These are phyloP conservation scores for Papilionanthe hybrid DNA, from an alignment of 116 monocot genomes.

Conservation along the genomic window DNA sequence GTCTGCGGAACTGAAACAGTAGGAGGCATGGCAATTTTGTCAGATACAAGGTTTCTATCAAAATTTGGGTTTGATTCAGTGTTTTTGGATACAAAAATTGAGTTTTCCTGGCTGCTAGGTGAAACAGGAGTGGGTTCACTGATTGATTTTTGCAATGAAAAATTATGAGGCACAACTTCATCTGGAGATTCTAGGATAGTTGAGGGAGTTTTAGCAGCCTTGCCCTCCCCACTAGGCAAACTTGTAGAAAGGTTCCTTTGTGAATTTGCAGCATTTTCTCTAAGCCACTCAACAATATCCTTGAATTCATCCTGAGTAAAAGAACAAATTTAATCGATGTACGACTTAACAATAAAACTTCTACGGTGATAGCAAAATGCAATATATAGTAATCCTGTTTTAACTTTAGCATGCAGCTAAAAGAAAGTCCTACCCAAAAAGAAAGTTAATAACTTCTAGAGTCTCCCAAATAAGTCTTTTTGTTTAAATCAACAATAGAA, in stretches of 20 bases:
- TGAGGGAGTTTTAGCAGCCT: not conserved
- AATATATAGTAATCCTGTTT: not conserved
- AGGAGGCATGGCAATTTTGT: not conserved
- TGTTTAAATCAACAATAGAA: not conserved
- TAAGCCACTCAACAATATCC: conserved; percentile 85
- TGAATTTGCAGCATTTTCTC: conserved; percentile 44
- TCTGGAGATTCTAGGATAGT: not conserved
- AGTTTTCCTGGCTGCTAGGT: not conserved
- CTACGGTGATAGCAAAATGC: not conserved
- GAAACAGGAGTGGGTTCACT: not conserved
- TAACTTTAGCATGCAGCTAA: not conserved
- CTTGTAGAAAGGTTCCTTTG: conserved; percentile 14
- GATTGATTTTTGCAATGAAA: not conserved
- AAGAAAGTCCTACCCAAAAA: not conserved
- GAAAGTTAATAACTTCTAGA: not conserved
- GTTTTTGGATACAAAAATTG: not conserved
- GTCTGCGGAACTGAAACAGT: conserved; percentile 3
- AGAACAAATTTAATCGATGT: not conserved
- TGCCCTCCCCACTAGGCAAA: conserved; percentile 31
- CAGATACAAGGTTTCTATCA: not conserved
- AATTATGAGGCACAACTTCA: conserved; percentile 2
- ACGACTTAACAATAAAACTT: not conserved
- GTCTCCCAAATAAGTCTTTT: not conserved
- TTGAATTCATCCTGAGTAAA: conserved; percentile 72
- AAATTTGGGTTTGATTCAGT: not conserved